Percentiles rank a stretch among this genome's conserved stretches.
phyloP scores from a whole-genome alignment of 306 rosid genomes.

The Elaeagnus macrophylla region DNA sequence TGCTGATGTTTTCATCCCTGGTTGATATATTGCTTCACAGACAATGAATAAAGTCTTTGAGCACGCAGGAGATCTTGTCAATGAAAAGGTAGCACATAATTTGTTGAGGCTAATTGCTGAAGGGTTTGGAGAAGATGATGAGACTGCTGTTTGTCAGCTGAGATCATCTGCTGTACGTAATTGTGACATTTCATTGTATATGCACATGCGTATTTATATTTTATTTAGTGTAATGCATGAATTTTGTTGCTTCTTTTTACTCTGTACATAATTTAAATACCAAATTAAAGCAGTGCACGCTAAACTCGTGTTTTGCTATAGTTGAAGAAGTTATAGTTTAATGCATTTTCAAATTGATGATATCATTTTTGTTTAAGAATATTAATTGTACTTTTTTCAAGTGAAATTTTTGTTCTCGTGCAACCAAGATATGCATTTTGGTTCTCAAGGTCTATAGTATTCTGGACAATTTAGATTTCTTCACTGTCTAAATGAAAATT shows the following conservation, averaged over 20 bases:
- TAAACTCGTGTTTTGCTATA: neutral
- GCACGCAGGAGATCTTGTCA: slow-evolving; percentile 99
- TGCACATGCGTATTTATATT: neutral
- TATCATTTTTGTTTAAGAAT: too few relatives aligned
- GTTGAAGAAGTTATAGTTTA: neutral
- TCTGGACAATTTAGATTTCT: too few relatives aligned
- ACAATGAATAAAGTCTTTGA: slow-evolving; percentile 98
- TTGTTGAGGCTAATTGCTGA: slow-evolving; percentile 94
- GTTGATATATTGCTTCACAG: slow-evolving; percentile 33
- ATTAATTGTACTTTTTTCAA: too few relatives aligned
- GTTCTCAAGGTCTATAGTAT: too few relatives aligned
- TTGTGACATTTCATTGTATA: slow-evolving; percentile 14
- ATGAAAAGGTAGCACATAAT: slow-evolving; percentile 93
- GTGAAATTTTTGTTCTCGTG: too few relatives aligned
- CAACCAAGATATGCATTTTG: too few relatives aligned
- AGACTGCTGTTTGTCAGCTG: slow-evolving; percentile 68
- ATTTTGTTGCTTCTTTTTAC: neutral
- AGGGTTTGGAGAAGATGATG: slow-evolving; percentile 93
- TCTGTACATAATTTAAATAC: neutral
- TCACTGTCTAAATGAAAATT: too few relatives aligned
- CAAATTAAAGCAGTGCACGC: neutral
- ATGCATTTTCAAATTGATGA: too few relatives aligned
- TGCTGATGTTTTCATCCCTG: slow-evolving; percentile 6
- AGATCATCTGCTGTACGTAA: slow-evolving; percentile 93
- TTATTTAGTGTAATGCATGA: slow-evolving; percentile 3